These are phyloP conservation scores for Raphanus raphanistrum DNA, from an alignment of 345 rosid genomes.

Conservation along the genomic window DNA sequence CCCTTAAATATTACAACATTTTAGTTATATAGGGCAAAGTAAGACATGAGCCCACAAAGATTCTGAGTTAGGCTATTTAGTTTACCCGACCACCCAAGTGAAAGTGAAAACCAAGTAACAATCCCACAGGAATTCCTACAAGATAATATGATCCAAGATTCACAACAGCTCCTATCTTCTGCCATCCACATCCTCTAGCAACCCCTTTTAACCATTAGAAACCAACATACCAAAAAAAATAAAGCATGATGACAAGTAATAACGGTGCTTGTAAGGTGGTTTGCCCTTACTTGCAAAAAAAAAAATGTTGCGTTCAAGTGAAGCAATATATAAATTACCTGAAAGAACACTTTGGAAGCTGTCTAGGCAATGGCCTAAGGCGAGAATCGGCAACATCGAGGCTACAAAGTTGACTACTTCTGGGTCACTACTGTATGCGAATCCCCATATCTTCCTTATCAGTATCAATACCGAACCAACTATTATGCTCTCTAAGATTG, in stretches of 20 bases:
- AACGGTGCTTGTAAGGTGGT: neutral
- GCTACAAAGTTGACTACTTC: conserved; percentile 43
- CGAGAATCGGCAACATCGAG: conserved; percentile 39
- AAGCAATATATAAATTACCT: conserved; percentile 27
- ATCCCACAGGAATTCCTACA: conserved; percentile 46
- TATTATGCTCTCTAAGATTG: conserved; percentile 45
- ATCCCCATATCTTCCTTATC: conserved; percentile 52
- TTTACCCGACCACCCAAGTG: conserved; percentile 45
- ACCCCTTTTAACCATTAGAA: conserved; percentile 37
- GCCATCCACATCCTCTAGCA: conserved; percentile 64
- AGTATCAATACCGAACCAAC: conserved; percentile 45
- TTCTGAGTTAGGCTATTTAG: neutral
- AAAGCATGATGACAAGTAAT: neutral
- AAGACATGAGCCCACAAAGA: neutral
- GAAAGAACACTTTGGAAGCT: conserved; percentile 52
- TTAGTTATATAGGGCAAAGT: neutral
- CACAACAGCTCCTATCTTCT: conserved; percentile 47
- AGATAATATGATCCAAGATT: conserved; percentile 52
- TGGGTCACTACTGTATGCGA: conserved; percentile 38
- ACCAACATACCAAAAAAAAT: neutral
- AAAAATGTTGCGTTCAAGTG: neutral
- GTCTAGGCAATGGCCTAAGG: conserved; percentile 42
- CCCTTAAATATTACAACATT: conserved; percentile 36
- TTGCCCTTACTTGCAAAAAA: conserved; percentile 16
- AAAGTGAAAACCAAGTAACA: conserved; percentile 46